Percentiles rank a stretch among this genome's conserved stretches.
These are phyloP conservation scores for Fusarium protoensiforme DNA, from an alignment of 2,329 filamentous ascomycete genomes.

Conservation along the genomic window DNA sequence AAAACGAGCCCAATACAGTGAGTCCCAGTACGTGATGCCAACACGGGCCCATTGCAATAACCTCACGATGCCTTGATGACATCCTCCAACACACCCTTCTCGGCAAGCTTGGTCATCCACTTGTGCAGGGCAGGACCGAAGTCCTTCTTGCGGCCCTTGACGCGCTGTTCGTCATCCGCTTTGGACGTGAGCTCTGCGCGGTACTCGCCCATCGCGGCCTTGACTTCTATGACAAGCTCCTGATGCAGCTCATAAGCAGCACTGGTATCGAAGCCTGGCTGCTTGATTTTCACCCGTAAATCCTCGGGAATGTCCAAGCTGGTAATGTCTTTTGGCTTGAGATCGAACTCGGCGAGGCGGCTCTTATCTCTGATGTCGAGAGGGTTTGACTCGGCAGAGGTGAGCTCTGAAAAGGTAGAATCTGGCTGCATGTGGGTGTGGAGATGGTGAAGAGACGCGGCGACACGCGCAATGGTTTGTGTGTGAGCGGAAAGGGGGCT, in stretches of 20 bases:
- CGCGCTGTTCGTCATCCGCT: constrained; percentile 62
- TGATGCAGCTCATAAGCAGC: constrained; percentile 51
- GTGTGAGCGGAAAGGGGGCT: constrained; percentile 67
- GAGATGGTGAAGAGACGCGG: constrained; percentile 54
- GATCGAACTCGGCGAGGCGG: constrained; percentile 46
- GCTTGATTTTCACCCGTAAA: constrained; percentile 23
- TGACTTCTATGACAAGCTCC: constrained; percentile 54
- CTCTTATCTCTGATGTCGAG: constrained; percentile 37
- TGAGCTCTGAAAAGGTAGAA: constrained; percentile 33
- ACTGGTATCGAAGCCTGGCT: constrained; percentile 13
- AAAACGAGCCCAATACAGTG: background rate
- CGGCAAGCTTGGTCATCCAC: constrained; percentile 77
- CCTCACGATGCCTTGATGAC: constrained; percentile 43
- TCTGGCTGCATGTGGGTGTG: constrained; percentile 44
- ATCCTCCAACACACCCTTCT: constrained; percentile 69
- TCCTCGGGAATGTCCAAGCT: constrained; percentile 29
- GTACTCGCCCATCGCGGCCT: constrained; percentile 57
- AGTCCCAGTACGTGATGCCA: background rate
- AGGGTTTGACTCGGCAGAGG: constrained; percentile 32
- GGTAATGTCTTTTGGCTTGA: constrained; percentile 41
- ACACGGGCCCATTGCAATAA: background rate
- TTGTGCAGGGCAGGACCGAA: constrained; percentile 75
- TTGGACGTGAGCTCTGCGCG: constrained; percentile 58
- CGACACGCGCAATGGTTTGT: constrained; percentile 57
- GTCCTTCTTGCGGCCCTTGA: constrained; percentile 70